Base-by-base conservation (phyloP, 2,329 filamentous ascomycete species). In the Aspergillus tubingensis region DNA sequence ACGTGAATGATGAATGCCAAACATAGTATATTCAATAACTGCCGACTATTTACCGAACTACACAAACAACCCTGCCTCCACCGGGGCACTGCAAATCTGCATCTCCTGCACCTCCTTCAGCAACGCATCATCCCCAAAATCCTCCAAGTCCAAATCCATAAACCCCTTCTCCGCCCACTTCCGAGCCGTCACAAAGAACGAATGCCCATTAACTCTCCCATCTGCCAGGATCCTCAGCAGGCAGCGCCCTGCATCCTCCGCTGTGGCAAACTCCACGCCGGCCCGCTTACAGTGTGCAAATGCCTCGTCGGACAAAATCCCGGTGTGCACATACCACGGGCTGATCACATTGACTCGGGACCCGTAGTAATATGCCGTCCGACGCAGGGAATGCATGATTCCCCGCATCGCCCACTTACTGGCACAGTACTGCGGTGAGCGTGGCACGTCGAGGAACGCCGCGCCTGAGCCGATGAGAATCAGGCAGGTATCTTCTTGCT, bases 341-440 rank as follows among this genome's bases (percentile, higher is more conserved):
- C 72, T 73, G 39, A 78, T 74, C 25, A 75, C 62, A 52, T 76
- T 77, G 3, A 79, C 70, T 0, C 77, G 70, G 56, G 71, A 75
- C 3, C 74, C 67, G 38, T 75, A 68, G 43, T 70, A 68, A 57
- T 67, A 72, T 3, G 70, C 63, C 5, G 72, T 75, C 25, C 70
- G 63, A 39, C 75, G 60, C 44, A 79, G 58, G 10, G 70, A 67
- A 59, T 73, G 73, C 72, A 79, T 74, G n/a, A 79, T 71, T 1
- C 75, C 75, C 49, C 76, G 68, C 54, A 74, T 68, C 3, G 68
- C 75, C 66, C 73, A 78, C 61, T 79, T 79, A 13, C 71, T 73
- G 3, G 68, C 68, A 30, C 66, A 64, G 64, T 79, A 79, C 54
- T 74, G 70, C n/a, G 72, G 63, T 5, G 63, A 67, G 7, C 72